phyloP scores from a whole-genome alignment of 208 protist genomes.

The Blastocrithidia nonstop region DNA sequence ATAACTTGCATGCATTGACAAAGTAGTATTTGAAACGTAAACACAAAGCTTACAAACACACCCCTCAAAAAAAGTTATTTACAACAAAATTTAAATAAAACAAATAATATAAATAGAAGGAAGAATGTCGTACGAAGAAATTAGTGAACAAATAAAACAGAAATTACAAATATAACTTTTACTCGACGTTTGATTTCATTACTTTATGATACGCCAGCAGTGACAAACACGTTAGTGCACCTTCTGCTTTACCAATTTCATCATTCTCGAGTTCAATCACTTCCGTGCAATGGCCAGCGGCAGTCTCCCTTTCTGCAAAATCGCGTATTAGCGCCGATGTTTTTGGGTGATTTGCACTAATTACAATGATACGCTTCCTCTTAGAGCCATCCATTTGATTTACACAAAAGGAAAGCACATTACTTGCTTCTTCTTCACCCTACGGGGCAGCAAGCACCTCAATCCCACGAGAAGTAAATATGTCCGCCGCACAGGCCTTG shows the following conservation, averaged over 20 bases:
- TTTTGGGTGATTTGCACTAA: constrained; percentile 10
- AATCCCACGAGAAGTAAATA: constrained; percentile 28
- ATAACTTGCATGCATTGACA: no score
- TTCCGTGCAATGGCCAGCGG: constrained; percentile 13
- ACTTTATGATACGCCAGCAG: constrained; percentile 28
- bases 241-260: constrained; percentile 42
- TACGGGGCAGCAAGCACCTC: constrained; percentile 14
- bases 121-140: no score
- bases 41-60: no score
- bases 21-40: no score
- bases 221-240: constrained; percentile 31
- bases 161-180: no score
- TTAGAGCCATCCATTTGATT: constrained; percentile 6
- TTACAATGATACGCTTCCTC: constrained; percentile 14
- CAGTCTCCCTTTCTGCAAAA: constrained; percentile 14
- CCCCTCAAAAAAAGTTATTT: no score
- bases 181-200: no score
- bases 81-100: no score
- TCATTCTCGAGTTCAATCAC: constrained; percentile 16
- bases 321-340: constrained; percentile 11
- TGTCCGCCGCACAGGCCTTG: constrained; percentile 12
- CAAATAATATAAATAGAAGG: no score
- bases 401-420: constrained; percentile 16
- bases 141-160: no score
- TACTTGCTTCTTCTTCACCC: constrained; percentile 16